These are phyloP conservation scores for Gyrodon lividus DNA, from an alignment of 768 basidiomycete species.

Conservation along the genomic window DNA sequence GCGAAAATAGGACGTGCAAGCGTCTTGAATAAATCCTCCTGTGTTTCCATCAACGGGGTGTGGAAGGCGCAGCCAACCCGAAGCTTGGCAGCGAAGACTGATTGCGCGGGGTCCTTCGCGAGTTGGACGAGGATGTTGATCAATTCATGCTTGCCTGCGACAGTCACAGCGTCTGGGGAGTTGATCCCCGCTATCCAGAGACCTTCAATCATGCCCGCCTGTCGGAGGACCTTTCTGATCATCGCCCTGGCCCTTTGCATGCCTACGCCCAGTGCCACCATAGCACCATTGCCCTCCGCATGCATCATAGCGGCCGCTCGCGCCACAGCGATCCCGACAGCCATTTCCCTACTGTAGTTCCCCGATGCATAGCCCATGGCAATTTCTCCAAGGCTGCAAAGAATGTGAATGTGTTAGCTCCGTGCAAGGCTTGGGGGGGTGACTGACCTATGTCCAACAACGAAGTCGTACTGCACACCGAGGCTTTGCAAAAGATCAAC, in stretches of 20 bases:
- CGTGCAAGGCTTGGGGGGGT: neutral
- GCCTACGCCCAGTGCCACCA: slow-evolving; percentile 26
- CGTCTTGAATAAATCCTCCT: slow-evolving; percentile 18
- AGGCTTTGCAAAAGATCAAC: slow-evolving; percentile 23
- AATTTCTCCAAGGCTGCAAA: slow-evolving; percentile 23
- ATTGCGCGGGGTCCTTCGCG: slow-evolving; percentile 12
- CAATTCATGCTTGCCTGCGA: slow-evolving; percentile 19
- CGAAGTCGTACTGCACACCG: slow-evolving; percentile 23
- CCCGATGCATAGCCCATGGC: slow-evolving; percentile 28
- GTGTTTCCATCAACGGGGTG: slow-evolving; percentile 23
- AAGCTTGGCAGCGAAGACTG: slow-evolving; percentile 20
- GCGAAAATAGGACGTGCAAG: neutral
- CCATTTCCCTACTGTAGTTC: slow-evolving; percentile 19
- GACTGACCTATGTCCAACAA: slow-evolving; percentile 20
- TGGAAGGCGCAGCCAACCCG: slow-evolving; percentile 25
- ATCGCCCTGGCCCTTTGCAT: slow-evolving; percentile 17
- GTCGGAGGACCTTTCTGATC: slow-evolving; percentile 18
- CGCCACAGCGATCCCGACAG: slow-evolving; percentile 23
- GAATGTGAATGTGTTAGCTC: neutral
- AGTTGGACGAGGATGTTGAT: slow-evolving; percentile 18
- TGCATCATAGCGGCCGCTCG: slow-evolving; percentile 24
- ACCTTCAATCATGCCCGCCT: slow-evolving; percentile 9
- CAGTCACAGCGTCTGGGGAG: slow-evolving; percentile 24
- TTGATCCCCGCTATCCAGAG: slow-evolving; percentile 26
- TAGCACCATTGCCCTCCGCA: slow-evolving; percentile 22